Percentiles rank a stretch among this genome's conserved stretches.
Conservation (phyloP, 306 rosid genomes). For the Cucumis melo region DNA sequence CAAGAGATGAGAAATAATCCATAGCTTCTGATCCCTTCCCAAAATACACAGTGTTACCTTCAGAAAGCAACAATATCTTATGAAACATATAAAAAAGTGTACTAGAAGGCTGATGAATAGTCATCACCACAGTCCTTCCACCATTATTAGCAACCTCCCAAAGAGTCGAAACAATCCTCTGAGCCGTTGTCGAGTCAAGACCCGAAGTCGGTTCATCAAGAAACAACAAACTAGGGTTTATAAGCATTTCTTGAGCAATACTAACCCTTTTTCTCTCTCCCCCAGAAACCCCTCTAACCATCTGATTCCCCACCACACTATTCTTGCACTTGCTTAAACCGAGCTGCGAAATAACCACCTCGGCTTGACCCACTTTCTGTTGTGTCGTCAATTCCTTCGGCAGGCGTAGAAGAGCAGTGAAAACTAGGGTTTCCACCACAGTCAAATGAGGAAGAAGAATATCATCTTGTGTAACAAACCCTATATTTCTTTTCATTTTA, state of each 20-base stretch:
- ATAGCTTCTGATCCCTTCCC: slow-evolving; percentile 53
- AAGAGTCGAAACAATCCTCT: slow-evolving; percentile 45
- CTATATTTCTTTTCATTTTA: slow-evolving; percentile 34
- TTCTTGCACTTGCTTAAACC: slow-evolving; percentile 51
- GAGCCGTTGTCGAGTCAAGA: slow-evolving; percentile 75
- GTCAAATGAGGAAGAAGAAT: slow-evolving; percentile 23
- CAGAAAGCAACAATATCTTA: slow-evolving; percentile 52
- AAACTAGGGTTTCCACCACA: slow-evolving; percentile 49
- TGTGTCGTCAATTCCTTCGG: slow-evolving; percentile 28
- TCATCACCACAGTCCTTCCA: slow-evolving; percentile 58
- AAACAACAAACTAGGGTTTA: slow-evolving; percentile 57
- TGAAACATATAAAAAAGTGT: slow-evolving; percentile 52
- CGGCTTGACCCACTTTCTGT: slow-evolving; percentile 25
- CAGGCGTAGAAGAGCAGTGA: slow-evolving; percentile 58
- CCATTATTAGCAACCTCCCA: slow-evolving; percentile 40
- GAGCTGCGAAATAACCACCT: slow-evolving; percentile 36
- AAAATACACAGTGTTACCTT: slow-evolving; percentile 49
- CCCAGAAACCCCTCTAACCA: slow-evolving; percentile 52
- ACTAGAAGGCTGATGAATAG: slow-evolving; percentile 83
- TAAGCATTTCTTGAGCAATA: slow-evolving; percentile 64
- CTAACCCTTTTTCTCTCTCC: slow-evolving; percentile 85
- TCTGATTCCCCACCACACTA: slow-evolving; percentile 28
- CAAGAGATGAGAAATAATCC: slow-evolving; percentile 40
- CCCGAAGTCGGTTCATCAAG: slow-evolving; percentile 83
- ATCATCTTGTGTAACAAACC: slow-evolving; percentile 76